A percentile compares a stretch with the other conserved stretches of the same genome.
phyloP scores from a whole-genome alignment of 2,329 filamentous ascomycete species.

The Sarocladium kiliense region DNA sequence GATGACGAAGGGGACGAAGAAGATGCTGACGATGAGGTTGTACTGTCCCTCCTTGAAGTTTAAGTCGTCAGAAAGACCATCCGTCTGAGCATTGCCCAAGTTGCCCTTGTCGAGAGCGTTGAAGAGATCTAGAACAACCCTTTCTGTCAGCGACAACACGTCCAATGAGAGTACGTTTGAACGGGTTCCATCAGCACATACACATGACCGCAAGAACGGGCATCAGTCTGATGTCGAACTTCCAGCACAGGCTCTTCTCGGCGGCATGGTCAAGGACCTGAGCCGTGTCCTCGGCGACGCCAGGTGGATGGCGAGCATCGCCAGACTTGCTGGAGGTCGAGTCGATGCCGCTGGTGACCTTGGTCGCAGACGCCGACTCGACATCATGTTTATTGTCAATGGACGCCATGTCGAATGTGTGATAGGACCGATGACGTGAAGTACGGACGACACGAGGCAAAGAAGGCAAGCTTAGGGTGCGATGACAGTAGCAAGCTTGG shows the following conservation, averaged over 20 bases:
- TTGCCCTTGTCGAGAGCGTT: conserved; percentile 40
- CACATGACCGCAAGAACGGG: conserved; percentile 52
- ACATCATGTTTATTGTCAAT: background rate
- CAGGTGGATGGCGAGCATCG: background rate
- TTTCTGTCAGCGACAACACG: background rate
- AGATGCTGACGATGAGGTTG: conserved; percentile 66
- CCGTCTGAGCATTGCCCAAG: conserved; percentile 51
- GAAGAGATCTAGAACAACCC: conserved; percentile 39
- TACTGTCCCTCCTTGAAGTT: conserved; percentile 59
- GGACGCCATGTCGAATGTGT: background rate
- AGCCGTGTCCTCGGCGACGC: conserved; percentile 17
- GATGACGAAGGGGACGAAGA: conserved; percentile 71
- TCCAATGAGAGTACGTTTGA: too few relatives aligned
- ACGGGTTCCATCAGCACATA: too few relatives aligned
- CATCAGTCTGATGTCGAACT: conserved; percentile 49
- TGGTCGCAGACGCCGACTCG: conserved; percentile 3
- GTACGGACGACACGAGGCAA: background rate
- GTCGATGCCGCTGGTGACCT: background rate
- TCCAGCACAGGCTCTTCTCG: conserved; percentile 46
- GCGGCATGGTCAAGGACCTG: conserved; percentile 33
- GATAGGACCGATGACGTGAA: too few relatives aligned
- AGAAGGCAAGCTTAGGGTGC: background rate
- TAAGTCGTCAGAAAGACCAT: conserved; percentile 35
- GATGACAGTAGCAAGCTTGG: background rate
- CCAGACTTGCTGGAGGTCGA: background rate